Conservation (phyloP, 2,329 filamentous ascomycete species). For the Arthrobotrys conoides region DNA sequence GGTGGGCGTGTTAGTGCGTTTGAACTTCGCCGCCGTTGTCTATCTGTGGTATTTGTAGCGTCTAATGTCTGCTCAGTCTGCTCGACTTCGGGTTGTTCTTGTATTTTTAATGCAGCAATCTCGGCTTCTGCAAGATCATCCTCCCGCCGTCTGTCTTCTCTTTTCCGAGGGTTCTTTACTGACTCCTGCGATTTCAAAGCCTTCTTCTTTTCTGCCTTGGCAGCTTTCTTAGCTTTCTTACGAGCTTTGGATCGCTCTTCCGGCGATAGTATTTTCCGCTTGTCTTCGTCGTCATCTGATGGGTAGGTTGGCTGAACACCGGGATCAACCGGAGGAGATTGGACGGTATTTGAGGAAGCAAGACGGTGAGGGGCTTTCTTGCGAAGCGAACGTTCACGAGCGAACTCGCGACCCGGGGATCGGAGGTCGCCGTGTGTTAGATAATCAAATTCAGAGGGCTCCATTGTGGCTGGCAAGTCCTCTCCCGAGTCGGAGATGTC, state of each 20-base stretch:
- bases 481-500: slow-evolving; percentile 61
- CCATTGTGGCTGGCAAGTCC: slow-evolving; percentile 48
- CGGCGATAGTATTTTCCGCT: slow-evolving; percentile 37
- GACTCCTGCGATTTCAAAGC: slow-evolving; percentile 54
- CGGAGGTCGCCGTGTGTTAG: slow-evolving; percentile 59
- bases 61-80: slow-evolving; percentile 16
- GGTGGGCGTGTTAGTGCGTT: slow-evolving; percentile 48
- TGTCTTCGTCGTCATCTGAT: slow-evolving; percentile 56
- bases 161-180: slow-evolving; percentile 53
- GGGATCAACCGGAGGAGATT: slow-evolving; percentile 23
- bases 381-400: slow-evolving; percentile 57
- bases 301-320: slow-evolving; percentile 47
- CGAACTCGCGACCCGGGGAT: slow-evolving; percentile 49
- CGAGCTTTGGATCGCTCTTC: slow-evolving; percentile 53
- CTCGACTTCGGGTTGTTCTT: slow-evolving; percentile 23
- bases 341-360: slow-evolving; percentile 40
- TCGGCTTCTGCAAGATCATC: slow-evolving; percentile 55
- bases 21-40: slow-evolving; percentile 58
- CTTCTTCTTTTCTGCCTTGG: slow-evolving; percentile 53
- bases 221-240: slow-evolving; percentile 58
- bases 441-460: slow-evolving; percentile 53
- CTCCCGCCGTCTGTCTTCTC: slow-evolving; percentile 54
- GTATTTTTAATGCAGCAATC: slow-evolving; percentile 45
- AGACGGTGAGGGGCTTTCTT: slow-evolving; percentile 53
- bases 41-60: slow-evolving; percentile 45